Conservation (phyloP, 176 grass and related monocot species). For the Tuctoria greenei region DNA sequence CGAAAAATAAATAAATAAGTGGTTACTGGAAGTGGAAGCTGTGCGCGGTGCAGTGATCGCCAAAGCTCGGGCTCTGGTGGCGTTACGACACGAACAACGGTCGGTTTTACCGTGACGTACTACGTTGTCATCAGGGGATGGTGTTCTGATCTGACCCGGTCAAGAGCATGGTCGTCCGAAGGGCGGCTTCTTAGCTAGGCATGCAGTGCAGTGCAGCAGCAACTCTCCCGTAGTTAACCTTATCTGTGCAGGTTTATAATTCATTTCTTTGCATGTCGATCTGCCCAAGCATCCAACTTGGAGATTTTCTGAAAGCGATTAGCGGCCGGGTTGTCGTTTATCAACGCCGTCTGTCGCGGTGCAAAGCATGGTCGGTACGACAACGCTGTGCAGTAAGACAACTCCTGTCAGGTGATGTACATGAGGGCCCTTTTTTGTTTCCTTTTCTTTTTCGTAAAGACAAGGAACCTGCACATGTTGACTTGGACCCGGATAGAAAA, state of each 20-base stretch:
- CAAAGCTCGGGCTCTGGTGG: conserved; percentile 16
- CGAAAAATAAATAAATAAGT: neutral
- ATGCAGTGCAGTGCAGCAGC: no score
- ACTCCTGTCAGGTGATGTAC: neutral
- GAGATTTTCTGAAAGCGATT: conserved; percentile 4
- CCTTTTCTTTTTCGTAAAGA: neutral
- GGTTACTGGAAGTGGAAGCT: no score
- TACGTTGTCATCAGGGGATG: neutral
- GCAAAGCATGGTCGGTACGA: neutral
- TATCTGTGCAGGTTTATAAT: conserved; percentile 7
- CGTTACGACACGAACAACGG: conserved; percentile 24
- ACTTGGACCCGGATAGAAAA: neutral
- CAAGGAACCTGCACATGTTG: neutral
- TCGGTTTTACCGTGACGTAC: conserved; percentile 23
- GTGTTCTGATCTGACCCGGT: conserved; percentile 8
- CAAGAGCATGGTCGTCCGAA: neutral
- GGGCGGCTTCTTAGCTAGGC: no score
- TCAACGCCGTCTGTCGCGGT: neutral
- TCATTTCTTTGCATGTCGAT: neutral
- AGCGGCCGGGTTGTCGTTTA: neutral
- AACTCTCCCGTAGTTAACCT: conserved; percentile 12
- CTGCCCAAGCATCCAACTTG: conserved; percentile 2
- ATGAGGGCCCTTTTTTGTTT: neutral
- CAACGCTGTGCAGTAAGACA: no score
- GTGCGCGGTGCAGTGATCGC: neutral